Percentiles rank a stretch among this genome's conserved stretches.
phyloP scores from a whole-genome alignment of 371 early-diverging fungal genomes.

The Apophysomyces ossiformis region DNA sequence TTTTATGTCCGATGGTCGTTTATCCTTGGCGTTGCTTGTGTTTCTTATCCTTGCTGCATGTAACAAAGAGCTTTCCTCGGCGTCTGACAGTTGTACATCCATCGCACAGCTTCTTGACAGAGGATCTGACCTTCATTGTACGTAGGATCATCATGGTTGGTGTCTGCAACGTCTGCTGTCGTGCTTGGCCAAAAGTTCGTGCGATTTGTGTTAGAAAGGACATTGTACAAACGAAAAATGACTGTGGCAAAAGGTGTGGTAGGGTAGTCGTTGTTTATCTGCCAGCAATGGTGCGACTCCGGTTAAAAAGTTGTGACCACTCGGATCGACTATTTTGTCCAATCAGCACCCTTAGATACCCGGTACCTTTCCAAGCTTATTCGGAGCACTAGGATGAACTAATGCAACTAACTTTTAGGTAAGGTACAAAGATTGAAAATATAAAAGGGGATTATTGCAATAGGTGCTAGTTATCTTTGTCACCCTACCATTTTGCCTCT shows the following conservation, averaged over 20 bases:
- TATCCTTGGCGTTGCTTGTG: slow-evolving; percentile 87
- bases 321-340: too few relatives aligned
- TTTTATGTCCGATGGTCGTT: background rate
- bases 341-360: too few relatives aligned
- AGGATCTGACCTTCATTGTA: slow-evolving; percentile 84
- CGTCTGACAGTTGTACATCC: slow-evolving; percentile 81
- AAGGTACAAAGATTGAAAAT: too few relatives aligned
- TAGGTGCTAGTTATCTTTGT: too few relatives aligned
- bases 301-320: background rate
- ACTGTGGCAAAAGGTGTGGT: background rate
- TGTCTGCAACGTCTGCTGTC: slow-evolving; percentile 26
- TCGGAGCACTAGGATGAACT: too few relatives aligned
- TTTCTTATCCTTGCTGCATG: slow-evolving; percentile 81
- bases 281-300: background rate
- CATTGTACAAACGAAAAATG: slow-evolving; percentile 20
- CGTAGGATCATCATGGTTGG: slow-evolving; percentile 52
- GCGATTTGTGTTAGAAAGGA: slow-evolving; percentile 42
- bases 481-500: too few relatives aligned
- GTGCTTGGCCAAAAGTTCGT: slow-evolving; percentile 28
- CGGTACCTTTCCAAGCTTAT: too few relatives aligned
- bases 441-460: too few relatives aligned
- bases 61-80: slow-evolving; percentile 77
- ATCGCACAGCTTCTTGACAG: slow-evolving; percentile 84
- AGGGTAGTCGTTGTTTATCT: too few relatives aligned
- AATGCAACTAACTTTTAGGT: too few relatives aligned